Base-by-base conservation (phyloP, 2,329 filamentous ascomycete genomes). In the Penicillium sp. region DNA sequence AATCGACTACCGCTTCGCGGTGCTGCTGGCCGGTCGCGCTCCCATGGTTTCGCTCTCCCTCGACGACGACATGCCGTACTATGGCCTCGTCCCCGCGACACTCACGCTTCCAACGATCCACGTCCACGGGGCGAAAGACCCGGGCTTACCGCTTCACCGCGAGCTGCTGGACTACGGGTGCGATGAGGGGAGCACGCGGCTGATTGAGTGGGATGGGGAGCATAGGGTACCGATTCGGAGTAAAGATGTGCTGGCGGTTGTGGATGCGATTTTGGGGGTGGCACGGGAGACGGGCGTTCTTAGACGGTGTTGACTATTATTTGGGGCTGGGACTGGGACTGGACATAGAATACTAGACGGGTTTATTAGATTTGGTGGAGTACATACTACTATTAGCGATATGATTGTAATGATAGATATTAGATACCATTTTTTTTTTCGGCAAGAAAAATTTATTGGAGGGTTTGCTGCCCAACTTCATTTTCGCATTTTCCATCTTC, bases 151-250 rank as follows among this genome's bases (percentile, higher is more conserved):
- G 3, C 46, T 47, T 6, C 64, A 63, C 23, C 49, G 54, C 11
- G 31, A 61, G 13, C 57, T 62, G 38, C 47, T 61, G 23, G 17
- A 53, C 19, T 38, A 56, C 54, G 92, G 89, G 72, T 91, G 88
- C 70, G 81, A 86, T 52, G 71, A 79, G 7, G 82, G 80, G 0
- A 85, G 78, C 3, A 78, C 83, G 6, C 81, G 75, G 46, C 64
- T 92, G 48, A 73, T 93, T 1, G 89, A 92, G 74, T 93, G 91
- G 91, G 85, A 91, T 60, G 91, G 90, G 0, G 83, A 82, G 1
- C 91, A 94, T 72, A 78, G 91, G 7, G 80, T 93, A 53, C 89
- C 90, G 1, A 83, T 93, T 62, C 91, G 90, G 79, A 80, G 77
- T 23, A 77, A 75, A 31, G 90, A 93, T 74, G 88, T 92, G n/a